A percentile compares a stretch with the other conserved stretches of the same genome.
Conservation (phyloP, 2,329 filamentous ascomycete genomes). For the Cladosporium sp. region DNA sequence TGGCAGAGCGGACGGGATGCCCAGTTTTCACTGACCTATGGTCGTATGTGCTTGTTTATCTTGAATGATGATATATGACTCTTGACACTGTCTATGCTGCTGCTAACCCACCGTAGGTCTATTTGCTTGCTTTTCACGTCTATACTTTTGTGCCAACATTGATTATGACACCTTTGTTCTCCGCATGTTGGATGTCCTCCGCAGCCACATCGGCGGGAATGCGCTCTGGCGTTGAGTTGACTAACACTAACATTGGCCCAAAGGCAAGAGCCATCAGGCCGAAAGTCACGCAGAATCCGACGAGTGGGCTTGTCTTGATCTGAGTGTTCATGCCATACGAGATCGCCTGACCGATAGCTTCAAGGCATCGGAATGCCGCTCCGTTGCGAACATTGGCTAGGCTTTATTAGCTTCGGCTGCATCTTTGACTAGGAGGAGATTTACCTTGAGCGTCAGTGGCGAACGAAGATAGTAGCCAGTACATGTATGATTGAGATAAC, state of each 20-base stretch:
- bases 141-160: background rate
- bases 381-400: constrained; percentile 2
- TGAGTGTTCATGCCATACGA: constrained; percentile 27
- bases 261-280: constrained; percentile 30
- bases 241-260: constrained; percentile 30
- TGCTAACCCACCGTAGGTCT: no score
- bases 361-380: constrained; percentile 26
- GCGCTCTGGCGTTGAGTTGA: constrained; percentile 31
- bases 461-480: constrained; percentile 37
- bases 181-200: constrained; percentile 15
- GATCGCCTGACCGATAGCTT: constrained; percentile 45
- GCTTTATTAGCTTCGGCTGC: constrained; percentile 15
- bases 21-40: no score
- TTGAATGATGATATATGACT: no score
- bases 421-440: constrained; percentile 24
- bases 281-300: constrained; percentile 39
- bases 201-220: constrained; percentile 20
- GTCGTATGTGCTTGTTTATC: no score
- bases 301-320: constrained; percentile 37
- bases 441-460: constrained; percentile 31
- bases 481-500: constrained; percentile 26
- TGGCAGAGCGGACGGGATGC: no score
- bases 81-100: no score
- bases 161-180: background rate
- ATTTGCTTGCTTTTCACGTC: no score